These are phyloP conservation scores for Cyclostephanos invisitatus DNA, from an alignment of 108 stramenopile species.

Conservation along the genomic window DNA sequence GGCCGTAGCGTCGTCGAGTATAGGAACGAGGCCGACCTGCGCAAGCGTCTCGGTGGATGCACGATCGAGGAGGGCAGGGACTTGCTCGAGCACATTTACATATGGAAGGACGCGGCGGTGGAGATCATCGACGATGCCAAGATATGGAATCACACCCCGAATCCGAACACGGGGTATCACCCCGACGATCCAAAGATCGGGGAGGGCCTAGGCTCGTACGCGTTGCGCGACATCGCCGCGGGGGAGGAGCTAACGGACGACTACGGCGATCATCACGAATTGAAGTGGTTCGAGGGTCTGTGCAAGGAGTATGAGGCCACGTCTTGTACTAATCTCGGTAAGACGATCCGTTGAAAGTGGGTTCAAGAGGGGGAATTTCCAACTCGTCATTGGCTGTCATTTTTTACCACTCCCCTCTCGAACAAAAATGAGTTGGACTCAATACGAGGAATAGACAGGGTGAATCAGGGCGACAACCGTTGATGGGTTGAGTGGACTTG, in stretches of 20 bases:
- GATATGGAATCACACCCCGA: neutral
- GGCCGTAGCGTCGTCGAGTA: neutral
- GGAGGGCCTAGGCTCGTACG: constrained; percentile 5
- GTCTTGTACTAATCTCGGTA: neutral
- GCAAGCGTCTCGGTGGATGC: neutral
- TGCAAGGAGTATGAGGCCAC: neutral
- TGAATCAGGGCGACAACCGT: no score
- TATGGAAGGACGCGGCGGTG: neutral
- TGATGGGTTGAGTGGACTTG: no score
- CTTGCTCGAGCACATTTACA: neutral
- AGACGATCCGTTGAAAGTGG: neutral
- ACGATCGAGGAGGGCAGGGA: neutral
- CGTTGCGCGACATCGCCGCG: constrained; percentile 50
- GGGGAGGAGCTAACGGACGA: constrained; percentile 71
- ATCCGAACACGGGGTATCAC: neutral
- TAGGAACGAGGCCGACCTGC: neutral
- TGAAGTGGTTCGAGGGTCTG: neutral
- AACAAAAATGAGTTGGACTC: no score
- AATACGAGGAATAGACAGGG: no score
- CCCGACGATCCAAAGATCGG: neutral
- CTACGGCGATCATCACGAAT: constrained; percentile 43
- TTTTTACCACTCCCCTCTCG: neutral
- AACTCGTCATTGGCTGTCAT: neutral
- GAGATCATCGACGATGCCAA: neutral
- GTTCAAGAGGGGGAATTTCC: neutral